Percentiles rank a stretch among this genome's conserved stretches.
phyloP scores from a whole-genome alignment of 129 eudicot genomes.

The Ambrosia artemisiifolia region DNA sequence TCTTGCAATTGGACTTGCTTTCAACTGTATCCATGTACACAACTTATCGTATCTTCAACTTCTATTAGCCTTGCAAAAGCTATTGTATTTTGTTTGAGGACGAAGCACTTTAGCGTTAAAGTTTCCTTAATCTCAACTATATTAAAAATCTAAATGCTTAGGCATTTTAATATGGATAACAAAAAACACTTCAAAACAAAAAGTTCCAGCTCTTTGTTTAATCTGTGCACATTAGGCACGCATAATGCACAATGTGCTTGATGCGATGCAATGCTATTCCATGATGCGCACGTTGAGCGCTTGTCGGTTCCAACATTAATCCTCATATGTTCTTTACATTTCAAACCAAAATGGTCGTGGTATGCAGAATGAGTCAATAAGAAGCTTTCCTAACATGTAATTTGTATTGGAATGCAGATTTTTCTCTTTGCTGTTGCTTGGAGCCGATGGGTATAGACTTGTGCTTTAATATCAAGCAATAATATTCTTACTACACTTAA shows the following conservation, averaged over 20 bases:
- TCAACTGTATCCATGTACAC: conserved; percentile 54
- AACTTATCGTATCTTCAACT: neutral
- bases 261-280: too few relatives aligned
- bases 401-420: conserved; percentile 30
- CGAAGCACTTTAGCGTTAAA: too few relatives aligned
- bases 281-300: too few relatives aligned
- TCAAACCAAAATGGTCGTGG: neutral
- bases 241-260: too few relatives aligned
- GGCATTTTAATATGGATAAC: neutral
- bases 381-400: neutral
- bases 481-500: neutral
- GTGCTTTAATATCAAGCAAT: neutral
- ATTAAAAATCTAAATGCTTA: neutral
- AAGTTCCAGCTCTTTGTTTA: neutral
- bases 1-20: conserved; percentile 66
- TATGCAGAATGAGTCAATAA: neutral
- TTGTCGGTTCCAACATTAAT: too few relatives aligned
- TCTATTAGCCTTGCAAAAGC: neutral
- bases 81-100: neutral
- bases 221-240: too few relatives aligned
- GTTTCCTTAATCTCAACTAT: too few relatives aligned
- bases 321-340: too few relatives aligned
- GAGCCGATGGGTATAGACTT: conserved; percentile 58
- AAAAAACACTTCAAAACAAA: neutral
- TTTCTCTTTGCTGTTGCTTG: conserved; percentile 68